Evolutionary conservation across 140 eudicot genomes (phyloP).

Genomic region (Anethum foeniculum): DNA sequence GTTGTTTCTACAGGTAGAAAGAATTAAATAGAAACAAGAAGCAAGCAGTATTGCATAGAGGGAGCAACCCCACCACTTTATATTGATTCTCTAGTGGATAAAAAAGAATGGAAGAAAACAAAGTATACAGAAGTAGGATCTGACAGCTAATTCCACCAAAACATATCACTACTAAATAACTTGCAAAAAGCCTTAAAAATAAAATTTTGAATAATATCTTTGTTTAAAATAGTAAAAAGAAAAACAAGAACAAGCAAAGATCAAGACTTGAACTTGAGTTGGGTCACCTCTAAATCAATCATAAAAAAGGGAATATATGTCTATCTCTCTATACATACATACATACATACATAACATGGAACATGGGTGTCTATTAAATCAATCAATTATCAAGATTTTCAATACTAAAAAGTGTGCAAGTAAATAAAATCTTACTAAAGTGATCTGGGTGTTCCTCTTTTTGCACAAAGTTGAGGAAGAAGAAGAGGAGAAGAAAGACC

Average conservation of each 20-base stretch:
- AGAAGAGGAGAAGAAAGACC: not conserved
- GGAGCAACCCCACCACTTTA: not conserved
- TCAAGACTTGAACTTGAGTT: conserved; percentile 17
- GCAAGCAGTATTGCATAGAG: not conserved
- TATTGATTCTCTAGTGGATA: conserved; percentile 4
- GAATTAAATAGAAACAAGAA: not conserved
- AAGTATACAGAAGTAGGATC: conserved; percentile 10
- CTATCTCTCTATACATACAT: not conserved
- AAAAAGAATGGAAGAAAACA: conserved; percentile 10
- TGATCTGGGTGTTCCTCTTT: conserved; percentile 31
- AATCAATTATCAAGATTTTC: conserved; percentile 16
- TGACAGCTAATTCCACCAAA: conserved; percentile 21
- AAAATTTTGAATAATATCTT: not conserved
- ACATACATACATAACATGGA: conserved; percentile 14
- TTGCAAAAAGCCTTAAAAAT: not conserved
- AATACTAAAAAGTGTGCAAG: conserved; percentile 7
- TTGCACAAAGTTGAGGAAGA: conserved; percentile 1
- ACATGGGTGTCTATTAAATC: conserved; percentile 31
- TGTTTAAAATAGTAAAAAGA: not conserved
- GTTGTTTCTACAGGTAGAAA: not conserved
- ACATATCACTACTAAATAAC: not conserved
- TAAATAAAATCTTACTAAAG: conserved; percentile 19
- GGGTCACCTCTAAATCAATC: conserved; percentile 24
- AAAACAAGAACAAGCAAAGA: not conserved
- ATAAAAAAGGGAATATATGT: conserved; percentile 11